Evolutionary conservation across 805 yeast genomes (phyloP), one percentile per base, ranked within the genome.

Genomic region (Millerozyma acaciae): DNA sequence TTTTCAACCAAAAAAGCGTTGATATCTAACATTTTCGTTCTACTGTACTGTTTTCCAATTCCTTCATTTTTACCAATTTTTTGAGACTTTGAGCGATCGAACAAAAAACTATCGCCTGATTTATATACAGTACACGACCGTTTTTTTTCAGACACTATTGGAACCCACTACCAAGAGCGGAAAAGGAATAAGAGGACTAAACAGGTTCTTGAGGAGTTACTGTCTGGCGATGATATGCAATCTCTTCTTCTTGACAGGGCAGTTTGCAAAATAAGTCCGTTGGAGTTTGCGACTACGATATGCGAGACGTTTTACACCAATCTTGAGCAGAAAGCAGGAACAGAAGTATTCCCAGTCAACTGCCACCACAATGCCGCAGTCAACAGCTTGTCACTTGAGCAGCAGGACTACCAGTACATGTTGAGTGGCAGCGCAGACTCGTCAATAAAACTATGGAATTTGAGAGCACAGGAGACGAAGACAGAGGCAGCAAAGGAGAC

Each of bases 1-100:
- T 88, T 90, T 57, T 93, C 98, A 49, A 80, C 95, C 49, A 93
- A 81, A 60, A 93, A 93, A 57, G 84, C 84, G 46, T 82, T 71
- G 47, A 93, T 86, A 62, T 93, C 98, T 65, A 93, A 79, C 98
- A 93, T 90, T 25, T 9, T 38, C 13, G 26, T 7, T 23, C 6
- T 6, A n/a, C 6, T n/a, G n/a, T n/a, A 23, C 26, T 10, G 26
- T 8, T 15, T 23, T 23, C 13, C 7, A 23, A 23, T 10, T 10
- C 26, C 13, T n/a, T n/a, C n/a, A n/a, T 7, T 20, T 23, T 23
- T 23, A 23, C 12, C 26, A n/a, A 15, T 6, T 23, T 6, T 23
- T 10, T 23, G 15, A 7, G 6, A 23, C 12, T 10, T 23, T n/a
- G n/a, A n/a, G n/a, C n/a, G n/a, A n/a, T n/a, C n/a, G 13, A 23